Base-by-base conservation (phyloP, 371 early-diverging fungal genomes). In the Entomophthora muscae region DNA sequence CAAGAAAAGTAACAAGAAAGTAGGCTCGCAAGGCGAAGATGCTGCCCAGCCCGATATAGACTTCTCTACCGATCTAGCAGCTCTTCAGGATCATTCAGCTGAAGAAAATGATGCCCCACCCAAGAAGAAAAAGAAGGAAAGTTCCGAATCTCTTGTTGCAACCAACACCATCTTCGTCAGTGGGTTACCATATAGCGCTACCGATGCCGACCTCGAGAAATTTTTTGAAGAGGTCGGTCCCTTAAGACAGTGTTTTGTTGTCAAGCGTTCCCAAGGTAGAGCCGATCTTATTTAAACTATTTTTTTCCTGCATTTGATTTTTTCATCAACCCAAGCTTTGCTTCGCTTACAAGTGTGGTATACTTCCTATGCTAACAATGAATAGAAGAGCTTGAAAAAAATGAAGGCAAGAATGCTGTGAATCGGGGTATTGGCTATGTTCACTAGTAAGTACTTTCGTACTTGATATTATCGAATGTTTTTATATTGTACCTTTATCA, bases 201-300 rank as follows among this genome's bases (percentile, higher is more conserved):
- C 88, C 10, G 80, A 79, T 65, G 76, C 55, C 21, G 84, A 94
- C 66, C 79, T 96, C 21, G 90, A 91, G 70, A 81, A 74, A 24
- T 92, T 91, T 72, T 95, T 95, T 72, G 78, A 83, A 53, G 89
- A 89, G 13, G 70, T 93, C 33, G 97, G 95, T 2, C 96, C 97
- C 10, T 71, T 93, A 31, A 76, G 90, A 53, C 84, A 85, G 24
- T 91, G 91, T 70, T 96, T 94, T 73, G 89, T 93, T 28, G 93
- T 93, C 74, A 82, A 64, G 69, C 42, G 42, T 17, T 42, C 42
- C 42, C 5, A 42, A 42, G 42, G 42, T 66, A 27, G 61, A 69
- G 29, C 66, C n/a, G n/a, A n/a, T n/a, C n/a, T n/a, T n/a, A n/a
- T n/a, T n/a, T n/a, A n/a, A n/a, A n/a, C n/a, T n/a, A n/a, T n/a